Percentiles rank a stretch among this genome's conserved stretches.
phyloP scores from a whole-genome alignment of 768 basidiomycete species.

The Imleria badia region DNA sequence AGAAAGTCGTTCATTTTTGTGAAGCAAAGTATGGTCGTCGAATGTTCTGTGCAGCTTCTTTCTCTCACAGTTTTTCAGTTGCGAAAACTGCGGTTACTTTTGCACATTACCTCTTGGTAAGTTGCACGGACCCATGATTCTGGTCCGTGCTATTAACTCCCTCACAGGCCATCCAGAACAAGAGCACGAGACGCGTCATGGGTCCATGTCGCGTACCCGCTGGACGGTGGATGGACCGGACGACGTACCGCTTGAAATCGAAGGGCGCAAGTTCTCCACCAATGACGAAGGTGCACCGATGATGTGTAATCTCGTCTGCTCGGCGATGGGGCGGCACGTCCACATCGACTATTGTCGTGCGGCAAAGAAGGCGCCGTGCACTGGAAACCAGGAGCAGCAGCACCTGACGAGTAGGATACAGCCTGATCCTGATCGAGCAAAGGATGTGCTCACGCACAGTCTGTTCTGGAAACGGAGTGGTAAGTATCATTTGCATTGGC shows the following conservation, averaged over 20 bases:
- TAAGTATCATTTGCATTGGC: conserved; percentile 15
- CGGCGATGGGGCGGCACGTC: conserved; percentile 53
- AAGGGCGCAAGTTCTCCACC: conserved; percentile 53
- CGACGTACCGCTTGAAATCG: conserved; percentile 48
- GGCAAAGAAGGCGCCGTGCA: conserved; percentile 36
- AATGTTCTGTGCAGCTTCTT: background rate
- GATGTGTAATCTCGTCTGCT: conserved; percentile 60
- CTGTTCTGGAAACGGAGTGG: conserved; percentile 61
- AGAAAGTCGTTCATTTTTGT: conserved; percentile 53
- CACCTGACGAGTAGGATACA: conserved; percentile 44
- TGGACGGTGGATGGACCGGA: conserved; percentile 59
- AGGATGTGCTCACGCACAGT: conserved; percentile 55
- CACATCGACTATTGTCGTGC: conserved; percentile 59
- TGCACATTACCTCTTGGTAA: conserved; percentile 57
- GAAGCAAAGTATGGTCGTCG: conserved; percentile 39
- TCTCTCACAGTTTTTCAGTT: conserved; percentile 34
- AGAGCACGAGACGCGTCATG: conserved; percentile 63
- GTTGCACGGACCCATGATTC: background rate
- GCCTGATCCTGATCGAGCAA: conserved; percentile 46
- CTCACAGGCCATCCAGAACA: conserved; percentile 53
- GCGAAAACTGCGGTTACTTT: conserved; percentile 56
- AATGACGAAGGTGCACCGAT: conserved; percentile 61
- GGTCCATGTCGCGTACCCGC: conserved; percentile 57
- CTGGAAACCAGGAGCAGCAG: conserved; percentile 40
- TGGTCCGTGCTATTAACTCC: background rate